Evolutionary conservation across 805 yeast species (phyloP).

Genomic region (Kuraishia cidri): DNA sequence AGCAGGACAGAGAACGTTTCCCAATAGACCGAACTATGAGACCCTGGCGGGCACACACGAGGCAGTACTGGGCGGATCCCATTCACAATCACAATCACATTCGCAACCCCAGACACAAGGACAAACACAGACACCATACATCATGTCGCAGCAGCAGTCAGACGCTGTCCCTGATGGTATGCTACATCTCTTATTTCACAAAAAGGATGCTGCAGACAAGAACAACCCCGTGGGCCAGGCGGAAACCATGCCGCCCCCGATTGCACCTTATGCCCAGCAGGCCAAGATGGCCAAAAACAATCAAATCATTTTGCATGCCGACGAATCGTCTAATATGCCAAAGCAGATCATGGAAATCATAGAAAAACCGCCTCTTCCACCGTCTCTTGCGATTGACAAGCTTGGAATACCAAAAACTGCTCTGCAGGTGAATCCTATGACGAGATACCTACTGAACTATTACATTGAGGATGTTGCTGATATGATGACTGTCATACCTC

Average conservation of each 20-base stretch:
- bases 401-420: slow-evolving; percentile 52
- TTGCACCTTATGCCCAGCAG: neutral
- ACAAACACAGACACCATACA: neutral
- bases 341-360: slow-evolving; percentile 42
- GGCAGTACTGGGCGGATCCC: no score
- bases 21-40: neutral
- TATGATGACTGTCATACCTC: slow-evolving; percentile 53
- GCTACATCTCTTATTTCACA: slow-evolving; percentile 42
- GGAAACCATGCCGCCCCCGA: neutral
- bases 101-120: no score
- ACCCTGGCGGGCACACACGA: neutral
- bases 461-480: slow-evolving; percentile 74
- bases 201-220: slow-evolving; percentile 6
- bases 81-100: no score
- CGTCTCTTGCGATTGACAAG: slow-evolving; percentile 28
- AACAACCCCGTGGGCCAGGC: neutral
- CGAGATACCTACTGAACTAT: slow-evolving; percentile 63
- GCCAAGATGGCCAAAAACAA: slow-evolving; percentile 4
- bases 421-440: slow-evolving; percentile 55
- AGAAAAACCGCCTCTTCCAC: slow-evolving; percentile 30
- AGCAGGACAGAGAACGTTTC: neutral
- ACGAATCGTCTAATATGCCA: slow-evolving; percentile 36
- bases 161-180: slow-evolving; percentile 28
- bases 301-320: slow-evolving; percentile 34
- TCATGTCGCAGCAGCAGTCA: slow-evolving; percentile 1